Percentiles rank a stretch among this genome's conserved stretches.
Evolutionary conservation across 2,329 filamentous ascomycete species (phyloP).

Genomic region (Epicoccum nigrum): DNA sequence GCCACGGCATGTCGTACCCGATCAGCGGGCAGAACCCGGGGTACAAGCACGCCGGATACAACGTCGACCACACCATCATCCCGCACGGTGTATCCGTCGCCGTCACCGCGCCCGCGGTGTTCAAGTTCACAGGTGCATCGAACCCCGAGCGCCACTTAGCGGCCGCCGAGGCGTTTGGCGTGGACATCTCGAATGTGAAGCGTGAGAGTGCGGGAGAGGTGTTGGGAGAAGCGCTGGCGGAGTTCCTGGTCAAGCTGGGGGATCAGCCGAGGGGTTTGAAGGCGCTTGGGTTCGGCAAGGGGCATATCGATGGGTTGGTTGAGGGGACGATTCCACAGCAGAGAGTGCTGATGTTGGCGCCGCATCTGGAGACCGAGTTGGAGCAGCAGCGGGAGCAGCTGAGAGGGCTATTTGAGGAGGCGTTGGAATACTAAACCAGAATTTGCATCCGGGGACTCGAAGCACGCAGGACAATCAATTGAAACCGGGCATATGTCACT

Average conservation of each 20-base stretch:
- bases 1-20: constrained; percentile 94
- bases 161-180: constrained; percentile 88
- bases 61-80: constrained; percentile 77
- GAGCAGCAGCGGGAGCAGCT: constrained; percentile 58
- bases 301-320: constrained; percentile 81
- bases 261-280: constrained; percentile 90
- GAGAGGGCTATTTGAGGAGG: constrained; percentile 55
- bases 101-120: constrained; percentile 90
- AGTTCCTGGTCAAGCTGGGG: constrained; percentile 82
- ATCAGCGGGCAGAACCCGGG: constrained; percentile 94
- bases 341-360: constrained; percentile 89
- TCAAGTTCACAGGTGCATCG: constrained; percentile 87
- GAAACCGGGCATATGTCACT: too few species aligned
- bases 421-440: constrained; percentile 45
- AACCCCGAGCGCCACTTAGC: constrained; percentile 91
- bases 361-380: constrained; percentile 66
- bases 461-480: too few species aligned
- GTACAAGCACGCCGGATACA: constrained; percentile 88
- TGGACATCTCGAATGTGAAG: constrained; percentile 87
- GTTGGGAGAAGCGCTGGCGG: constrained; percentile 78
- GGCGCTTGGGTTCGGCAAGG: constrained; percentile 76
- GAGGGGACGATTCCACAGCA: constrained; percentile 94
- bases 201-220: constrained; percentile 88
- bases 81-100: constrained; percentile 96
- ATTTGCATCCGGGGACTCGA: too few species aligned